Percentiles rank a stretch among this genome's conserved stretches.
These are phyloP conservation scores for Artomyces pyxidatus DNA, from an alignment of 768 basidiomycete genomes.

Conservation along the genomic window DNA sequence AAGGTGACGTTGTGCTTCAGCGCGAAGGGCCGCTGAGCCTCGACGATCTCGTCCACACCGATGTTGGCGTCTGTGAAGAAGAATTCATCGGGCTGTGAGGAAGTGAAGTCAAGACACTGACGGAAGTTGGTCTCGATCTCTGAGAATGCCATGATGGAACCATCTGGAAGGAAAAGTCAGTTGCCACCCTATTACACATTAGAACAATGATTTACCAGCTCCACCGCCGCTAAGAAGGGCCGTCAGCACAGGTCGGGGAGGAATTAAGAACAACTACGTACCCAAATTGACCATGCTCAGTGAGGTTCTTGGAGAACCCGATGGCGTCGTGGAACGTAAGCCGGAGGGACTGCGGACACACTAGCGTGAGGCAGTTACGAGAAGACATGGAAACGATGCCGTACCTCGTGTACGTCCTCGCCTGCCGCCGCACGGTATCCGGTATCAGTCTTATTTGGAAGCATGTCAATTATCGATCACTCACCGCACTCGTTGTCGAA, in stretches of 20 bases:
- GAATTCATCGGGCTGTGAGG: no score
- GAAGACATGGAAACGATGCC: background rate
- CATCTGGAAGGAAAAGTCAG: constrained; percentile 7
- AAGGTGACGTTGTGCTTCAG: no score
- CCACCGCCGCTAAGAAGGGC: constrained; percentile 18
- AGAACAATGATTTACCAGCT: constrained; percentile 5
- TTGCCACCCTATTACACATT: background rate
- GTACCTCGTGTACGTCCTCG: background rate
- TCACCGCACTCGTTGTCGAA: constrained; percentile 29
- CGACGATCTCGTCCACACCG: no score
- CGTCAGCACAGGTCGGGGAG: no score
- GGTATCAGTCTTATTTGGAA: background rate
- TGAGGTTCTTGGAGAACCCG: constrained; percentile 11
- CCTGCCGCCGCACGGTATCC: no score
- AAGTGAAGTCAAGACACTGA: background rate
- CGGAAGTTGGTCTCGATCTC: constrained; percentile 18
- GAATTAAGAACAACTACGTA: background rate
- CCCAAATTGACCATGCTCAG: constrained; percentile 11
- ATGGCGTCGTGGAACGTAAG: constrained; percentile 22
- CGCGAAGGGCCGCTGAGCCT: no score
- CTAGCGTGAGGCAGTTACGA: background rate
- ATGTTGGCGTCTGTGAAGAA: no score
- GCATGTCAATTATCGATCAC: constrained; percentile 24
- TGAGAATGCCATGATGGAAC: constrained; percentile 19
- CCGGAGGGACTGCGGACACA: constrained; percentile 2